A percentile compares a stretch with the other conserved stretches of the same genome.
Conservation (phyloP, 2,329 filamentous ascomycete genomes). For the Ophiostoma australiae region DNA sequence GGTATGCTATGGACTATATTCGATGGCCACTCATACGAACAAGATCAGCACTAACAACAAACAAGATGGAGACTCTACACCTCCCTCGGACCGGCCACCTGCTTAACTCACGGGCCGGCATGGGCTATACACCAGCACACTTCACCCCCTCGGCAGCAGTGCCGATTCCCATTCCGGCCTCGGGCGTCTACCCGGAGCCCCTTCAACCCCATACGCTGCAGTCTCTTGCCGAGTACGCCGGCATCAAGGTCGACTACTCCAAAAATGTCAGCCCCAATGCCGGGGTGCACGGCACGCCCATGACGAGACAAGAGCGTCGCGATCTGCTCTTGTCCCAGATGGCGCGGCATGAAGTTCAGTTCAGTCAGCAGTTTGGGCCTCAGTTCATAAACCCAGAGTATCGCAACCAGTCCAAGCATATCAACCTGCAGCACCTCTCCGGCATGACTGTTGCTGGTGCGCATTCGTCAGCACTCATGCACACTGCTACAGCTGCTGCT, state of each 20-base stretch:
- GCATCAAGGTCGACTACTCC: background rate
- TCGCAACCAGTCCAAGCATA: background rate
- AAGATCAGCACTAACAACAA: background rate
- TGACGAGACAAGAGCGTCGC: background rate
- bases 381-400: background rate
- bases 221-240: background rate
- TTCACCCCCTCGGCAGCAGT: background rate
- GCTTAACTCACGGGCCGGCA: conserved; percentile 6
- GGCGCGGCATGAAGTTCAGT: background rate
- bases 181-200: background rate
- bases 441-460: too few relatives aligned
- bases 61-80: background rate
- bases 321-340: background rate
- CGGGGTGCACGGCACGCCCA: background rate
- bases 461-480: background rate
- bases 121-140: background rate
- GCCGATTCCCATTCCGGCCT: background rate
- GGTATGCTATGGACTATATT: background rate
- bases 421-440: background rate
- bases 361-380: background rate
- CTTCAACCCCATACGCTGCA: background rate
- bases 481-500: background rate
- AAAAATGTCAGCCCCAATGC: background rate
- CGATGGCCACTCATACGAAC: background rate
- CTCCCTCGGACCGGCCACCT: background rate